phyloP scores from a whole-genome alignment of 208 protist genomes.

The Naegleria fowleri region DNA sequence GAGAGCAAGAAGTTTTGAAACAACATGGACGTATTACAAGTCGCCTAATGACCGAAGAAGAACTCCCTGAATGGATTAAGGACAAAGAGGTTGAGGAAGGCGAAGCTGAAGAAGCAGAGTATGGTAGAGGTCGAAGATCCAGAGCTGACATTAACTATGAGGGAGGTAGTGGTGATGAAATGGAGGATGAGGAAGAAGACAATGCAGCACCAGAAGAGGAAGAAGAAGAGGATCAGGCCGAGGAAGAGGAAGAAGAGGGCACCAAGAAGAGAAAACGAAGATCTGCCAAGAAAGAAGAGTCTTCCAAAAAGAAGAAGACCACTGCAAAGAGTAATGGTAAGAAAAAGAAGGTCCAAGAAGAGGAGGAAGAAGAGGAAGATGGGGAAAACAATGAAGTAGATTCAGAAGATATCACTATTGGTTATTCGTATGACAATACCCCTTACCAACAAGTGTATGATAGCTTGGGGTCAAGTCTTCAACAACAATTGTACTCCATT shows the following conservation, averaged over 20 bases:
- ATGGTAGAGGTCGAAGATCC: neutral
- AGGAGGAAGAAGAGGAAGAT: neutral
- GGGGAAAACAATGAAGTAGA: neutral
- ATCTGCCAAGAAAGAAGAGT: too few species aligned
- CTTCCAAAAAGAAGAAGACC: neutral
- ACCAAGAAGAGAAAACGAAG: neutral
- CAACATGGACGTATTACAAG: neutral
- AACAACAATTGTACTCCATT: neutral
- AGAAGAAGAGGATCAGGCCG: neutral
- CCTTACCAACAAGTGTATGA: neutral
- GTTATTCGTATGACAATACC: neutral
- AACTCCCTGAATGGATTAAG: neutral
- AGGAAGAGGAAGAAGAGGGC: slow-evolving; percentile 1
- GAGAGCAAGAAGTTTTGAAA: neutral
- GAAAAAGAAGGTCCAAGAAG: neutral
- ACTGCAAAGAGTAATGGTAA: neutral
- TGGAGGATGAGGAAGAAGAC: neutral
- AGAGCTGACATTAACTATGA: neutral
- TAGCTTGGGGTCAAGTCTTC: neutral
- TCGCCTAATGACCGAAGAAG: neutral
- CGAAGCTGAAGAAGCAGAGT: neutral
- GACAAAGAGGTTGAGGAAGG: neutral
- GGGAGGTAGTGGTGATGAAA: neutral
- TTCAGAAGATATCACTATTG: neutral
- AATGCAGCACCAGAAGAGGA: neutral